Conservation (phyloP, 805 yeast genomes). For the Kuraishia floccosa region DNA sequence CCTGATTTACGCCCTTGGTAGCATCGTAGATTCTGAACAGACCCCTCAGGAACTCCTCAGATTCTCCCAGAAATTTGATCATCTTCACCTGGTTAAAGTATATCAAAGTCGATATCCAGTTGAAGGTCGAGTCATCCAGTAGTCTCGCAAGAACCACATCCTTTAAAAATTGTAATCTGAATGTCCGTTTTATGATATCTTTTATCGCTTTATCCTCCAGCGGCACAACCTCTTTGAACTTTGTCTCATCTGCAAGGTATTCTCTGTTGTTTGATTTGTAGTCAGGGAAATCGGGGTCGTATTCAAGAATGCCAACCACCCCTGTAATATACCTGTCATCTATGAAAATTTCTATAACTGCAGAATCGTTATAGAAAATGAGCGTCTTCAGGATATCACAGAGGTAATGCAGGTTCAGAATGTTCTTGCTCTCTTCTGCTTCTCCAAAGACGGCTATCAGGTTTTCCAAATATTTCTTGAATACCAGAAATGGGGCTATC, state of each 20-base stretch:
- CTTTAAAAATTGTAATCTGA: slow-evolving; percentile 67
- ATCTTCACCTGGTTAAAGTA: slow-evolving; percentile 60
- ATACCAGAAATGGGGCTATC: slow-evolving; percentile 43
- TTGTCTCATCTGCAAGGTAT: slow-evolving; percentile 42
- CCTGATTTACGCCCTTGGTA: not conserved
- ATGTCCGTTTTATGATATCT: slow-evolving; percentile 59
- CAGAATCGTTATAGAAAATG: slow-evolving; percentile 60
- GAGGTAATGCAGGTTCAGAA: slow-evolving; percentile 49
- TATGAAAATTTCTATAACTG: slow-evolving; percentile 45
- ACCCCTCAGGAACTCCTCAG: slow-evolving; percentile 38
- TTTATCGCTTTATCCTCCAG: slow-evolving; percentile 36
- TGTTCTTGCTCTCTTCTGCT: slow-evolving; percentile 41
- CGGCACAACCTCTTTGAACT: slow-evolving; percentile 65
- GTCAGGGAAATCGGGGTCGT: slow-evolving; percentile 79
- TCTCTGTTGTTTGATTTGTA: slow-evolving; percentile 73
- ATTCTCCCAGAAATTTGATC: slow-evolving; percentile 42
- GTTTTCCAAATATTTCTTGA: slow-evolving; percentile 37
- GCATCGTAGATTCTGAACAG: slow-evolving; percentile 46
- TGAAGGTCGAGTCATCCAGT: slow-evolving; percentile 71
- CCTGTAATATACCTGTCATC: slow-evolving; percentile 42
- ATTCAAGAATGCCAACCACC: slow-evolving; percentile 73
- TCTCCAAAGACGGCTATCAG: slow-evolving; percentile 40
- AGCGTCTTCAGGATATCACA: slow-evolving; percentile 67
- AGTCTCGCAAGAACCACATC: slow-evolving; percentile 79
- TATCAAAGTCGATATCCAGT: slow-evolving; percentile 54